Evolutionary conservation across 768 basidiomycete species (phyloP).

Genomic region (Cystofilobasidium ferigula): DNA sequence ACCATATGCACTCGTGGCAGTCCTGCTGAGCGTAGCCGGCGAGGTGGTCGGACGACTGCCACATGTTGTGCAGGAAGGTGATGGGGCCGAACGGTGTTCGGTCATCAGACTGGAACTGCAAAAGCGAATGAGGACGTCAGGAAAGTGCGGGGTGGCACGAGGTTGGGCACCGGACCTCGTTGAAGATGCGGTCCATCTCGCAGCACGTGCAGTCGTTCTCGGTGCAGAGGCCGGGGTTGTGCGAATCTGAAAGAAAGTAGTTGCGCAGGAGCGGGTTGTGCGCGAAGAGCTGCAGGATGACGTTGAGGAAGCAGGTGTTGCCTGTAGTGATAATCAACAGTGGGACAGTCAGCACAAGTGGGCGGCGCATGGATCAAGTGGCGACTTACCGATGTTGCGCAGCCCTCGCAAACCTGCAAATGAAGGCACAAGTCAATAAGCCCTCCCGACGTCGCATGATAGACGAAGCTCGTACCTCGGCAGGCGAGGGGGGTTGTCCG

Average conservation of each 20-base stretch:
- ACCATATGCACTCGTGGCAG: conserved; percentile 77
- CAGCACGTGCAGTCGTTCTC: conserved; percentile 69
- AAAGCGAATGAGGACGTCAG: background rate
- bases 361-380: too few species aligned
- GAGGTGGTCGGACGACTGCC: conserved; percentile 59
- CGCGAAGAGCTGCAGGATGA: conserved; percentile 74
- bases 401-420: conserved; percentile 16
- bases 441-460: background rate
- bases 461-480: conserved; percentile 48
- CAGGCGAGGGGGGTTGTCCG: conserved; percentile 52
- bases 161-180: conserved; percentile 36
- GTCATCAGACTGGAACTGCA: conserved; percentile 45
- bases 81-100: conserved; percentile 63
- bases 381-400: conserved; percentile 9
- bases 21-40: conserved; percentile 92
- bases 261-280: conserved; percentile 82
- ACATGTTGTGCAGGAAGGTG: conserved; percentile 69
- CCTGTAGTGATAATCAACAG: conserved; percentile 48
- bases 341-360: conserved; percentile 75
- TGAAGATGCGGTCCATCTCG: conserved; percentile 66
- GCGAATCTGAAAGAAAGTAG: conserved; percentile 81
- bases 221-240: conserved; percentile 48
- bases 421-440: background rate
- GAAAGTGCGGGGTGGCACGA: background rate
- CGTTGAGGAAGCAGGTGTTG: conserved; percentile 89